Percentiles rank a stretch among this genome's conserved stretches.
phyloP scores from a whole-genome alignment of 768 basidiomycete species.

The Coprinellus micaceus region DNA sequence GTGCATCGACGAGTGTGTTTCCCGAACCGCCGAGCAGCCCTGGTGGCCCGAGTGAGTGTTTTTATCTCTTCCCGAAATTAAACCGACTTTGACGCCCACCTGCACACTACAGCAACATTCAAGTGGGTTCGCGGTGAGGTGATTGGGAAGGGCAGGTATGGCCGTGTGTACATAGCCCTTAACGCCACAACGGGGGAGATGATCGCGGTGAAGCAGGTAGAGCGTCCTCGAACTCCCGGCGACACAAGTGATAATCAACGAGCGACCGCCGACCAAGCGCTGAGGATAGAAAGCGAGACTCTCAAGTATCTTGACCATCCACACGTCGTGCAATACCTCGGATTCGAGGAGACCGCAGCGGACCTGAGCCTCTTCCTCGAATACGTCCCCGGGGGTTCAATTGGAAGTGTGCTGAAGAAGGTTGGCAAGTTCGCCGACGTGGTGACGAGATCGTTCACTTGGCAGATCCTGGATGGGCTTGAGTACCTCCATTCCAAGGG shows the following conservation, averaged over 20 bases:
- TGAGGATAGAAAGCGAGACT: constrained; percentile 94
- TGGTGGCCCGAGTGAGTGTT: constrained; percentile 62
- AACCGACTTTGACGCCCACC: no score
- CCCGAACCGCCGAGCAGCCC: constrained; percentile 54
- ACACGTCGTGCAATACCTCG: constrained; percentile 96
- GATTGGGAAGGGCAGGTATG: constrained; percentile 96
- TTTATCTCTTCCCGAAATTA: constrained; percentile 8
- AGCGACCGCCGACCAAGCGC: constrained; percentile 78
- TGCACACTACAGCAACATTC: constrained; percentile 70
- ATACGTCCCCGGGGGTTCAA: constrained; percentile 96
- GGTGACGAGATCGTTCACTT: constrained; percentile 89
- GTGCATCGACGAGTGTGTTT: constrained; percentile 34
- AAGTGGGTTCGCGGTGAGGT: constrained; percentile 98
- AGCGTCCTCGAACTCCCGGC: constrained; percentile 85
- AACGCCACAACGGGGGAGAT: constrained; percentile 97
- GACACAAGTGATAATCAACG: constrained; percentile 90
- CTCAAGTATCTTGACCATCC: constrained; percentile 96
- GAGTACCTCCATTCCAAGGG: constrained; percentile 87
- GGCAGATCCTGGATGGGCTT: constrained; percentile 83
- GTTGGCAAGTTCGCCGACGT: constrained; percentile 92
- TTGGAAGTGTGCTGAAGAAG: constrained; percentile 85
- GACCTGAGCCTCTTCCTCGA: constrained; percentile 96
- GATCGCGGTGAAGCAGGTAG: constrained; percentile 99
- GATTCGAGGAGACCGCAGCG: constrained; percentile 84
- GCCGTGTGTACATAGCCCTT: constrained; percentile 91